Base-by-base conservation (phyloP, 2,329 filamentous ascomycete genomes). In the Aspergillus aculeatus region DNA sequence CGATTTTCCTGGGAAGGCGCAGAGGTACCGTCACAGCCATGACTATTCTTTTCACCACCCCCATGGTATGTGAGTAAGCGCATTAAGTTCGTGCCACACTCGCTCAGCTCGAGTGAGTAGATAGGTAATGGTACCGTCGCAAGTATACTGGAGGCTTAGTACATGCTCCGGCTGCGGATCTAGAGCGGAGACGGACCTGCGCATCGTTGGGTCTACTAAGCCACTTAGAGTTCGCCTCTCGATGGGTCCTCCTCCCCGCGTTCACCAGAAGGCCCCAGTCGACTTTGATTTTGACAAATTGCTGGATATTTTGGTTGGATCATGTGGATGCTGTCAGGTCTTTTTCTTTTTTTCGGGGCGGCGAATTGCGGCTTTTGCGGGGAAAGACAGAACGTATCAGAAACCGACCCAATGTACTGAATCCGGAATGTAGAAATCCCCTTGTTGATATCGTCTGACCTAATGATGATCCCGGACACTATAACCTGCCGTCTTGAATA, bases 301-400 rank as follows among this genome's bases (percentile, higher is more conserved):
- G 60, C 62, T 66, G 62, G 60, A 55, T 63, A 66, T 60, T 55
- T 57, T 57, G 59, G 61, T 63, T 62, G 50, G 64, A 67, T 69
- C 68, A 69, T 66, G 66, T 69, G 67, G 63, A 66, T 68, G 56
- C 61, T 69, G 66, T 67, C 62, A 66, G 61, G 61, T 64, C 56
- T 58, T 56, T 64, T 68, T 64, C 55, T 62, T 63, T 68, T 68
- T 63, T 65, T 64, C 41, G 62, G 62, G 64, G 65, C 62, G 63
- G 65, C 66, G 64, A 65, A 66, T 65, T 67, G 65, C 66, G 66
- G 66, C 65, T 68, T 68, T 69, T 69, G 66, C 64, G 66, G 68
- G 66, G 68, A 66, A 69, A 66, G 41, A 51, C 60, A 63, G 59
- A 62, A 54, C 66, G 68, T 69, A 68, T 69, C 68, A 69, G 62